Evolutionary conservation across 139 green algal species (phyloP), one percentile per base, ranked within the genome.

Genomic region (Coccomyxa sp.): DNA sequence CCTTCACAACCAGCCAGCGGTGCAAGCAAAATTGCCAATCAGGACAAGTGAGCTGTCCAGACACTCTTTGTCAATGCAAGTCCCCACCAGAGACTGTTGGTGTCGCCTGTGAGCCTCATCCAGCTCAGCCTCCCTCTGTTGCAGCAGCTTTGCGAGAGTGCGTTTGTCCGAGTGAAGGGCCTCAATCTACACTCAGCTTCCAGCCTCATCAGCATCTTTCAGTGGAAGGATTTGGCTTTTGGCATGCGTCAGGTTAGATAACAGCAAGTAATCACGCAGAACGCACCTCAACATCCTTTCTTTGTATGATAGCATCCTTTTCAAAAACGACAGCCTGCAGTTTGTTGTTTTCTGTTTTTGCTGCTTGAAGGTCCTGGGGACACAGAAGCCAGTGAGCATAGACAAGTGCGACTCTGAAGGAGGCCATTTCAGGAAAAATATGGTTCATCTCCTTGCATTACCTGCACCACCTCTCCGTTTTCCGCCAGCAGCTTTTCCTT

Each of bases 401-500:
- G 38, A 51, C 38, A 51, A 51, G 3, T 51, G 38, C 63, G 18
- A 21, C 63, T 71, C 10, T 9, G 63, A 71, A 71, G 63, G 23
- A n/a, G 14, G 57, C 0, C 51, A 68, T 11, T 31, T 59, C 0
- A 57, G 38, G 15, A 58, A 77, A n/a, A 7, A 1, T 60, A 17
- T 10, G 25, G 76, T 63, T 59, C 13, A 60, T 27, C 76, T 58
- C 30, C 16, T 79, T 1, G 28, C 25, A 31, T 16, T 75, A 87
- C 85, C 81, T 88, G 58, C 23, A 60, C 30, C 76, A 88, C 31
- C 23, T 57, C 28, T 58, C 82, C 68, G 28, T 85, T 84, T 63
- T 91, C 88, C 21, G 80, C 38, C 12, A 71, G 57, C 51, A 90
- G 79, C 68, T 76, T 76, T 45, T 91, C 86, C 79, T 89, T 91